phyloP scores from a whole-genome alignment of 352 stramenopile genomes.

The Globisporangium lucens region DNA sequence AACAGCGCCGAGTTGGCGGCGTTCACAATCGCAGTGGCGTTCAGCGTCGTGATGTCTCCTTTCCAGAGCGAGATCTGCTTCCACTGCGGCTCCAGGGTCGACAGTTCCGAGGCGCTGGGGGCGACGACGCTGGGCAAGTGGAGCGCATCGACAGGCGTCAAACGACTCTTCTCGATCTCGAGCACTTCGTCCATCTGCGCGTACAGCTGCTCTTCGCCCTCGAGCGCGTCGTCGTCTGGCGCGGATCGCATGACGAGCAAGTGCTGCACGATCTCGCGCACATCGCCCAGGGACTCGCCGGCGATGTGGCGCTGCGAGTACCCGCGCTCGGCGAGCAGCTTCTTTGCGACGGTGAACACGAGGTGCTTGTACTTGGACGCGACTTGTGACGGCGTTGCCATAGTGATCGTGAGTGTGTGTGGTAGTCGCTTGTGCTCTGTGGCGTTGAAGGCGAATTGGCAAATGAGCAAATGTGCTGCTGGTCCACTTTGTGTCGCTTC shows the following conservation, averaged over 20 bases:
- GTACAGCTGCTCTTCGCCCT: slow-evolving; percentile 39
- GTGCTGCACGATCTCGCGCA: slow-evolving; percentile 53
- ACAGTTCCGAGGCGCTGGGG: background rate
- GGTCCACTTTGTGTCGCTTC: background rate
- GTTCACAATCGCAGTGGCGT: slow-evolving; percentile 63
- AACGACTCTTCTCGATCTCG: slow-evolving; percentile 19
- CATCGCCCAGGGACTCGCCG: slow-evolving; percentile 32
- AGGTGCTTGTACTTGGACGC: slow-evolving; percentile 29
- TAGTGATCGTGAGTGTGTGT: background rate
- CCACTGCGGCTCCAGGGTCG: slow-evolving; percentile 9
- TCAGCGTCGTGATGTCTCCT: slow-evolving; percentile 62
- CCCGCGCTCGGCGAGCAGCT: slow-evolving; percentile 33
- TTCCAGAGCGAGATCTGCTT: slow-evolving; percentile 56
- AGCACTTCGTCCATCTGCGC: slow-evolving; percentile 13
- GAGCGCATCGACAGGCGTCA: slow-evolving; percentile 21
- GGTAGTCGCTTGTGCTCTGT: background rate
- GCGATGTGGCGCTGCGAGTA: slow-evolving; percentile 38
- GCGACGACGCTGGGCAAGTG: slow-evolving; percentile 17
- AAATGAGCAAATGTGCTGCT: slow-evolving; percentile 8
- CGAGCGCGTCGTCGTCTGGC: slow-evolving; percentile 24
- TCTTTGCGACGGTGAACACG: slow-evolving; percentile 26
- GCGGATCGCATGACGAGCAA: slow-evolving; percentile 39
- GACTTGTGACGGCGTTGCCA: slow-evolving; percentile 10
- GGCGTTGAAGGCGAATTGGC: background rate
- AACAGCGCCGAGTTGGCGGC: slow-evolving; percentile 60